Evolutionary conservation across 306 rosid genomes (phyloP).

Genomic region (Cyamopsis tetragonoloba): DNA sequence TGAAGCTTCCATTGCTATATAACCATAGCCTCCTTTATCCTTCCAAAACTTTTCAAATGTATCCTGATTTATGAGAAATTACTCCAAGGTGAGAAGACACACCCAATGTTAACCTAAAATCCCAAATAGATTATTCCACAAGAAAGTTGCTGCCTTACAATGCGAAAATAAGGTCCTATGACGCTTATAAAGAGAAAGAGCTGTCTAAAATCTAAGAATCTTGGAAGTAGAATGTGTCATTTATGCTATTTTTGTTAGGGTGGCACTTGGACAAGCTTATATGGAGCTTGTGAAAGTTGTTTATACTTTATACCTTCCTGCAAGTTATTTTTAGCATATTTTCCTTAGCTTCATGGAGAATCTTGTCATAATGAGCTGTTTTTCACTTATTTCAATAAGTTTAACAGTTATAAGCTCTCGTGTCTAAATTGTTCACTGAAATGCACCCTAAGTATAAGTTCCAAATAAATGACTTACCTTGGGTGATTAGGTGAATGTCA

Average conservation of each 20-base stretch:
- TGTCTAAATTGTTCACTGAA: too few relatives aligned
- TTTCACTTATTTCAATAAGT: too few relatives aligned
- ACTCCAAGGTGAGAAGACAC: constrained; percentile 1
- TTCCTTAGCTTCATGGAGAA: too few relatives aligned
- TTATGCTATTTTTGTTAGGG: too few relatives aligned
- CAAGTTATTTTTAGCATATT: too few relatives aligned
- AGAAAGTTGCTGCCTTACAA: background rate
- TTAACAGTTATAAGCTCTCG: too few relatives aligned
- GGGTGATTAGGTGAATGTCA: too few relatives aligned
- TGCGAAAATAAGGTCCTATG: background rate
- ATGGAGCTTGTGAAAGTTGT: too few relatives aligned
- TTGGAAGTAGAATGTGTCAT: background rate
- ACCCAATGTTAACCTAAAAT: background rate
- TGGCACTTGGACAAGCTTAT: too few relatives aligned
- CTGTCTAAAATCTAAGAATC: background rate
- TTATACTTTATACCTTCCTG: too few relatives aligned
- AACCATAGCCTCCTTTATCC: background rate
- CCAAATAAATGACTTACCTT: background rate
- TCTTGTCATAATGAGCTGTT: too few relatives aligned
- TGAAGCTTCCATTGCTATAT: background rate
- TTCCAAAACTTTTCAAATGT: background rate
- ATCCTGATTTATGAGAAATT: constrained; percentile 18
- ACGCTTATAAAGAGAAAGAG: background rate
- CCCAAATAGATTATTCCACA: background rate
- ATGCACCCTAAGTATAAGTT: background rate